Evolutionary conservation across 73 alveolate species (phyloP).

Genomic region (Uronychia setigera): DNA sequence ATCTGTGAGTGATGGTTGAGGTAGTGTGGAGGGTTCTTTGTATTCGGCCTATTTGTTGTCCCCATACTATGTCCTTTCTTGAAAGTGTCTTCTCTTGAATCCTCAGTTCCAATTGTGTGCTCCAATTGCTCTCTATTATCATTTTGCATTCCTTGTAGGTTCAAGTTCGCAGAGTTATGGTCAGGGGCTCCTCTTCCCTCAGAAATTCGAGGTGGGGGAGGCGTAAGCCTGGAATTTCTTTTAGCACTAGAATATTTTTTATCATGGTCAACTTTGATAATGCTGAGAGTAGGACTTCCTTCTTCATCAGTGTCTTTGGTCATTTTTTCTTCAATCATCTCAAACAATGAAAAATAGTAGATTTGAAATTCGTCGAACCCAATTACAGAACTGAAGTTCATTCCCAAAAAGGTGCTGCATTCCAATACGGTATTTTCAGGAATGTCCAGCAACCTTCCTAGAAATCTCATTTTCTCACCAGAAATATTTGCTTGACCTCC

Average conservation of each 20-base stretch:
- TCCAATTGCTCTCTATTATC: background rate
- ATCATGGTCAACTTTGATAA: background rate
- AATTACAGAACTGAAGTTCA: background rate
- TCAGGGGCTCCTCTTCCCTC: background rate
- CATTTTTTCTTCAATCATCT: background rate
- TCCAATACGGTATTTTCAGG: background rate
- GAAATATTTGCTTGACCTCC: background rate
- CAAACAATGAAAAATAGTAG: background rate
- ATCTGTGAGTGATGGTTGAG: too few relatives aligned
- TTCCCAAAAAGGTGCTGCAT: background rate
- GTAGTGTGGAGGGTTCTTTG: too few relatives aligned
- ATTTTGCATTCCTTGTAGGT: background rate
- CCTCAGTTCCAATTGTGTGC: slow-evolving; percentile 1
- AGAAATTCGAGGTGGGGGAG: background rate
- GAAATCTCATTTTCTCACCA: background rate
- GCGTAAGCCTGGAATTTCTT: background rate
- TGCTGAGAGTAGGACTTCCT: background rate
- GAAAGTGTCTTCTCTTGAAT: background rate
- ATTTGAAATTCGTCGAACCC: background rate
- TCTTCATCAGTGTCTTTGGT: background rate
- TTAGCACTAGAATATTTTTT: background rate
- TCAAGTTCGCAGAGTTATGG: too few relatives aligned
- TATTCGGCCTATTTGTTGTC: too few relatives aligned
- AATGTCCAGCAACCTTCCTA: background rate
- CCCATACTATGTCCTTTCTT: too few relatives aligned